Conservation (phyloP, 495 filamentous ascomycete species). For the Hyphodiscus hymeniophilus region DNA sequence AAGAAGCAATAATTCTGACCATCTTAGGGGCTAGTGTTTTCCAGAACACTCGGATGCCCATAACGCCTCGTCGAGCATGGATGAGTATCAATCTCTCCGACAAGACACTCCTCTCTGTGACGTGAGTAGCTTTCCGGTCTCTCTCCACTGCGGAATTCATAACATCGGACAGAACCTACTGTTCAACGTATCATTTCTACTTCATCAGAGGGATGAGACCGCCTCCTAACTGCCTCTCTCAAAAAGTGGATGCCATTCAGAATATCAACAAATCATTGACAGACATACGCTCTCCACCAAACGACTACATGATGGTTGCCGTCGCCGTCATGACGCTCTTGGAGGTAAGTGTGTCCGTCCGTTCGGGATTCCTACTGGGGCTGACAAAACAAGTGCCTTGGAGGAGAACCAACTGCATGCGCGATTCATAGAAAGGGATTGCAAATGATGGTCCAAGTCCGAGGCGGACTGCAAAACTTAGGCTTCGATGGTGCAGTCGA, state of each 20-base stretch:
- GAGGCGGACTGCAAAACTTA: constrained; percentile 5
- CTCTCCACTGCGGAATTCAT: not conserved
- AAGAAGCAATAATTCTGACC: constrained; percentile 1
- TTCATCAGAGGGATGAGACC: constrained; percentile 6
- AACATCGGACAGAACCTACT: not conserved
- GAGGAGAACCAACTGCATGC: constrained; percentile 1
- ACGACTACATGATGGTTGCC: constrained; percentile 3
- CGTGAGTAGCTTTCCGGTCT: not conserved
- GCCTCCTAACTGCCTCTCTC: not conserved
- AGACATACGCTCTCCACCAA: not conserved
- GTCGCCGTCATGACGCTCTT: constrained; percentile 7
- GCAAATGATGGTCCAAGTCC: constrained; percentile 1
- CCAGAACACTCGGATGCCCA: constrained; percentile 8
- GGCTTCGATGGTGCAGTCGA: constrained; percentile 3
- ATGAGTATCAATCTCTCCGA: constrained; percentile 11
- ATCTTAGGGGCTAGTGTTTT: constrained; percentile 4
- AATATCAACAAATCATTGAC: constrained; percentile 5
- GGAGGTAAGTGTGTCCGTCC: not conserved
- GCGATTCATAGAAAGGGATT: constrained; percentile 4
- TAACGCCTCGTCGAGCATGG: constrained; percentile 3
- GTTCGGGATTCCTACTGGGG: not conserved
- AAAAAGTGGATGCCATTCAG: constrained; percentile 4
- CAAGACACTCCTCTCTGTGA: constrained; percentile 7
- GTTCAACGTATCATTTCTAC: constrained; percentile 4
- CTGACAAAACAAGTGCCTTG: constrained; percentile 1